Evolutionary conservation across 2,329 filamentous ascomycete genomes (phyloP), one percentile per base, ranked within the genome.

Genomic region (Fusarium temperatum): DNA sequence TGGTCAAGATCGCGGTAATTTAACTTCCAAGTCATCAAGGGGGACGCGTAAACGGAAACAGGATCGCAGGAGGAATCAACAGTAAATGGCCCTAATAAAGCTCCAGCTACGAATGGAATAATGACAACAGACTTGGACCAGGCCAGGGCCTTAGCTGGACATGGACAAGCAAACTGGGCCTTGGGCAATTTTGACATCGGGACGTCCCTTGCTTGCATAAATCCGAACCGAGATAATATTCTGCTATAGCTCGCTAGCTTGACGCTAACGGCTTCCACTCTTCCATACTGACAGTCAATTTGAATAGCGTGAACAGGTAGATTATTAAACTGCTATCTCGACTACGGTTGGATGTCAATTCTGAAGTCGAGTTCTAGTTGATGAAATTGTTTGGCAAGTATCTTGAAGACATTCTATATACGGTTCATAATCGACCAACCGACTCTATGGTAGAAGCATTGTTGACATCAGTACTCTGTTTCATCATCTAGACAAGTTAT

Each of bases 131-230:
- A 55, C 45, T 17, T 61, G 22, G 51, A 66, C 44, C 39, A 41
- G 42, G 44, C 51, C 39, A 41, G 42, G 38, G 32, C 28, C 20
- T 51, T 48, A 66, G 38, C 45, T 53, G 28, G 48, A n/a, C 58
- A 56, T 53, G 38, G 48, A 41, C 48, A 55, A 60, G 53, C 63
- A 68, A 67, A 39, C 30, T 56, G 64, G 58, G 35, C 39, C 39
- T 62, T 24, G 57, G n/a, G 18, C 28, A 28, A 51, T 50, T 50
- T 53, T 68, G 47, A 60, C 63, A 69, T 41, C 66, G 66, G 66
- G 64, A 68, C 35, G 57, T 68, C 51, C 48, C 64, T 68, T 68
- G 48, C 66, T 68, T 68, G 66, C 66, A 68, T 68, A 24, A 38
- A 55, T 68, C 64, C 64, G 56, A 62, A 48, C 60, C 60, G 26